A percentile compares a stretch with the other conserved stretches of the same genome.
These are phyloP conservation scores for Gomphus bonarii DNA, from an alignment of 1,284 basidiomycete genomes.

Conservation along the genomic window DNA sequence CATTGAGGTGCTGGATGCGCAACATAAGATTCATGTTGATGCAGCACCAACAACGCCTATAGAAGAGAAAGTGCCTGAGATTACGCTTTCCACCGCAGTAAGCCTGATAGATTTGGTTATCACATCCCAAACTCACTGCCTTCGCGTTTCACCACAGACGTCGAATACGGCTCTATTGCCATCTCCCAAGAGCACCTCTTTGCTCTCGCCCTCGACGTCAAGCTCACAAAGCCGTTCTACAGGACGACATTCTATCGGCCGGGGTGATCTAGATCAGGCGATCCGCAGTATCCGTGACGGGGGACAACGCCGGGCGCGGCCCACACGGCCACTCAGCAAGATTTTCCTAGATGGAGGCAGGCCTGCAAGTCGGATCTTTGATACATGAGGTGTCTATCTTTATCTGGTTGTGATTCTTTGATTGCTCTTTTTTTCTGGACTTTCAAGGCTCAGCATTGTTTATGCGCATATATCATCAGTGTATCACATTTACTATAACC, in stretches of 20 bases:
- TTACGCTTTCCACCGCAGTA: too few relatives aligned
- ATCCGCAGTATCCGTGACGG: conserved; percentile 67
- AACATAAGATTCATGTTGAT: conserved; percentile 25
- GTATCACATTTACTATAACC: not conserved
- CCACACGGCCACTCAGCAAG: conserved; percentile 46
- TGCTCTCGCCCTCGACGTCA: not conserved
- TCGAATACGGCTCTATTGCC: conserved; percentile 22
- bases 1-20: conserved; percentile 53
- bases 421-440: not conserved
- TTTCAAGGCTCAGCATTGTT: not conserved
- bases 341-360: conserved; percentile 68
- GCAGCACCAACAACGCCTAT: not conserved
- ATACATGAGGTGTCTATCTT: conserved; percentile 13
- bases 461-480: not conserved
- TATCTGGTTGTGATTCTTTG: not conserved
- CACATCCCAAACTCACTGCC: not conserved
- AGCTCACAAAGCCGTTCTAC: not conserved
- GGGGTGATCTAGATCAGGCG: conserved; percentile 73
- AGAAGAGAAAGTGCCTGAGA: not conserved
- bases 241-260: conserved; percentile 43
- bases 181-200: not conserved
- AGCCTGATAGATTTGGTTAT: not conserved
- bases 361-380: conserved; percentile 29
- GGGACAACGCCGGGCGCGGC: conserved; percentile 47
- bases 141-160: conserved; percentile 13